phyloP scores from a whole-genome alignment of 2,329 filamentous ascomycete genomes.

The Colletotrichum eleusines region DNA sequence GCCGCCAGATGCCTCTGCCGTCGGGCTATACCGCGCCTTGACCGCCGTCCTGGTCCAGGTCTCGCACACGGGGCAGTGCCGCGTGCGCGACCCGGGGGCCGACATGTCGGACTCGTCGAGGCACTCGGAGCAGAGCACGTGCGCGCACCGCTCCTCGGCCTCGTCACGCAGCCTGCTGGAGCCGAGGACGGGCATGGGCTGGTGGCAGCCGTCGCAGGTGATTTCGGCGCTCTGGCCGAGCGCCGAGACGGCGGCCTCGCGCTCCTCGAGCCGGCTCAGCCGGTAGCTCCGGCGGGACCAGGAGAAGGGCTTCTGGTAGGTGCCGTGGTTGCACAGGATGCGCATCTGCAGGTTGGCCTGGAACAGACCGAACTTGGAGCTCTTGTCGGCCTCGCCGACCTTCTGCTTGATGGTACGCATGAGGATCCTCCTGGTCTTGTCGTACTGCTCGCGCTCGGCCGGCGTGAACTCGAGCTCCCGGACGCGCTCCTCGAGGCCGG shows the following conservation, averaged over 20 bases:
- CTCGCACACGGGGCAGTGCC: slow-evolving; percentile 46
- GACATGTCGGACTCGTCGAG: slow-evolving; percentile 42
- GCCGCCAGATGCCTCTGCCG: not conserved
- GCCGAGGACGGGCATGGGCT: slow-evolving; percentile 49
- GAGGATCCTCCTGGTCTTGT: slow-evolving; percentile 52
- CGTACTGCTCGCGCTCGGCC: slow-evolving; percentile 50
- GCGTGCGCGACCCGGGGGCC: not conserved
- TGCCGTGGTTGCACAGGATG: slow-evolving; percentile 64
- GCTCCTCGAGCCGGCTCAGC: slow-evolving; percentile 48
- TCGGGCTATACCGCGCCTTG: too few species aligned
- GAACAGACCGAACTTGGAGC: slow-evolving; percentile 58
- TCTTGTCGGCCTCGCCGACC: slow-evolving; percentile 50
- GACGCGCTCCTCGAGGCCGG: slow-evolving; percentile 44
- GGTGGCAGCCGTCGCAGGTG: slow-evolving; percentile 49
- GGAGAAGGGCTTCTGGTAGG: slow-evolving; percentile 58
- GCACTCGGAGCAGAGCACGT: slow-evolving; percentile 51
- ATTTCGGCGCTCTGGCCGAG: slow-evolving; percentile 45
- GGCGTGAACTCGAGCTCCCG: slow-evolving; percentile 50
- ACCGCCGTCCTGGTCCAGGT: slow-evolving; percentile 27
- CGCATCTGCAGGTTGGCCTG: slow-evolving; percentile 60
- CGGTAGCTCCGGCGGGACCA: slow-evolving; percentile 51
- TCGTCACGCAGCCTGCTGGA: slow-evolving; percentile 40
- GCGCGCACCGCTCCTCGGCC: slow-evolving; percentile 47
- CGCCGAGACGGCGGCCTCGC: slow-evolving; percentile 45
- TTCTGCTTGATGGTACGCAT: slow-evolving; percentile 53